Percentiles rank a stretch among this genome's conserved stretches.
Evolutionary conservation across 148 eudicot species (phyloP).

Genomic region (Amaranthus cruentus): DNA sequence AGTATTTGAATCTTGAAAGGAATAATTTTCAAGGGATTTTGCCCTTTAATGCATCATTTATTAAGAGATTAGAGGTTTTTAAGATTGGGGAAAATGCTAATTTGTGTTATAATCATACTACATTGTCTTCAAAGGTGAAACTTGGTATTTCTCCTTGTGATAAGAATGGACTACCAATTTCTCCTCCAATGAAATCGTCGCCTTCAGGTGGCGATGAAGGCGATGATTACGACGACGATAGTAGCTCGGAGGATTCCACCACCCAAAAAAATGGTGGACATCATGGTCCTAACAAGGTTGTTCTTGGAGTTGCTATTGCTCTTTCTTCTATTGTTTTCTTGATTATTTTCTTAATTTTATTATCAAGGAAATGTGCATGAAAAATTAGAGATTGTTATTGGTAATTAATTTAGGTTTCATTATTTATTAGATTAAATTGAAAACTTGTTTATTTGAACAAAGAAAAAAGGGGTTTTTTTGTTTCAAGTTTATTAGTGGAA

Average conservation of each 20-base stretch:
- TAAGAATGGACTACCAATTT: slow-evolving; percentile 63
- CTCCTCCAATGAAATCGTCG: slow-evolving; percentile 50
- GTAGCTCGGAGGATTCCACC: slow-evolving; percentile 29
- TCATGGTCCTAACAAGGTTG: slow-evolving; percentile 80
- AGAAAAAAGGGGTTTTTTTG: neutral
- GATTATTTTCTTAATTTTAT: slow-evolving; percentile 58
- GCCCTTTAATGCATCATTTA: slow-evolving; percentile 75
- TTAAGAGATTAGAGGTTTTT: slow-evolving; percentile 49
- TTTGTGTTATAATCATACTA: slow-evolving; percentile 67
- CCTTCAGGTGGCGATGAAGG: slow-evolving; percentile 21
- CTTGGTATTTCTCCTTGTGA: slow-evolving; percentile 89
- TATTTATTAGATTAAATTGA: slow-evolving; percentile 11
- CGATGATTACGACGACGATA: slow-evolving; percentile 25
- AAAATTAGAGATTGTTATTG: neutral
- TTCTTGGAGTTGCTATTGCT: slow-evolving; percentile 84
- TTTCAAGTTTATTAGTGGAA: neutral
- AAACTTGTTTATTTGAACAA: slow-evolving; percentile 15
- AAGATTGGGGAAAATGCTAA: slow-evolving; percentile 61
- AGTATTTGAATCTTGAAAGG: slow-evolving; percentile 64
- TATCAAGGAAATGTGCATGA: slow-evolving; percentile 68
- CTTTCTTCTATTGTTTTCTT: slow-evolving; percentile 77
- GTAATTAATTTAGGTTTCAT: neutral
- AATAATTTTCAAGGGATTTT: slow-evolving; percentile 70
- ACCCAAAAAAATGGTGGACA: slow-evolving; percentile 26
- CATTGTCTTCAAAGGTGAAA: slow-evolving; percentile 47